Evolutionary conservation across 306 rosid genomes (phyloP).

Genomic region (Cicer bijugum): DNA sequence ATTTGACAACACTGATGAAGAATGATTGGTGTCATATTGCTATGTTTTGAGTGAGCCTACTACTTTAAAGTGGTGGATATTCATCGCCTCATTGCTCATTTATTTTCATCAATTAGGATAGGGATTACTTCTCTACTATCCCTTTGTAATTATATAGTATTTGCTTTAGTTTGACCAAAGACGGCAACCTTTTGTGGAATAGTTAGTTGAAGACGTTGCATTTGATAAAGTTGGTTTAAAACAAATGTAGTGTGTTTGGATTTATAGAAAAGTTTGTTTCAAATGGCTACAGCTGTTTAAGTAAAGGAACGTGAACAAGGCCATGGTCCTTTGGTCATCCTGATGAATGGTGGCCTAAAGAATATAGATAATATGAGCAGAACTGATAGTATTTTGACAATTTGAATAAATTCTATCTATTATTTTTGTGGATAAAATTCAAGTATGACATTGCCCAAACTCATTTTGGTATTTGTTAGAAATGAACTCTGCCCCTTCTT

Average conservation of each 20-base stretch:
- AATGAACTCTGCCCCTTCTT: neutral
- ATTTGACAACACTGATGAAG: neutral
- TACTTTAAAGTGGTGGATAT: conserved; percentile 23
- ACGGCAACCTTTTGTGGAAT: neutral
- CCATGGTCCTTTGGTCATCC: conserved; percentile 30
- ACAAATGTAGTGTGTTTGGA: neutral
- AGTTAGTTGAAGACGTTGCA: conserved; percentile 1
- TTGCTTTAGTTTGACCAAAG: conserved; percentile 24
- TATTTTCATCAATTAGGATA: neutral
- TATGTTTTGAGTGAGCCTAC: neutral
- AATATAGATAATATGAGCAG: neutral
- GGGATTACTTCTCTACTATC: conserved; percentile 3
- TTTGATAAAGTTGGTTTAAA: conserved; percentile 12
- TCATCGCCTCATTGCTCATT: conserved; percentile 7
- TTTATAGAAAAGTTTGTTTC: neutral
- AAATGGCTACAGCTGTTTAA: neutral
- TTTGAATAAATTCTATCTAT: no score
- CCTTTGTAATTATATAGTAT: neutral
- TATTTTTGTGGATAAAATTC: no score
- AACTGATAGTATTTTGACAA: neutral
- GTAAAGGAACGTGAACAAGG: neutral
- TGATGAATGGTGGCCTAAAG: neutral
- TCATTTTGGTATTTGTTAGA: neutral
- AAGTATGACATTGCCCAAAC: no score
- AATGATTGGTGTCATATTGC: conserved; percentile 5